These are phyloP conservation scores for Sanghuangporus sanghuang DNA, from an alignment of 1,284 basidiomycete species.

Conservation along the genomic window DNA sequence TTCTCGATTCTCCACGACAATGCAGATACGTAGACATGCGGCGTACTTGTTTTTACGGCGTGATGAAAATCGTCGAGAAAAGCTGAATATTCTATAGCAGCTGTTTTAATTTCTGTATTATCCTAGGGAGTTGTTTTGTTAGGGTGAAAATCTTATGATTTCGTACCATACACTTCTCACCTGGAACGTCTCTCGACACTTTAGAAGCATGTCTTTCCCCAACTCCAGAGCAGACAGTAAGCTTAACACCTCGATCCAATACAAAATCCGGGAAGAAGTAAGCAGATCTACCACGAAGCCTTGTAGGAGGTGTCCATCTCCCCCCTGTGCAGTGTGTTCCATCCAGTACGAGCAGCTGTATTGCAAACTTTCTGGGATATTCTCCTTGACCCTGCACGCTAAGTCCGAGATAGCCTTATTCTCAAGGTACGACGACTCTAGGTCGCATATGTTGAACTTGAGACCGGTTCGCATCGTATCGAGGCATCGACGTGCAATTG, in stretches of 20 bases:
- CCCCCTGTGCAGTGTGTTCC: neutral
- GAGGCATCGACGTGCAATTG: conserved; percentile 19
- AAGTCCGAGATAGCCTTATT: conserved; percentile 24
- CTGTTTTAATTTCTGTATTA: neutral
- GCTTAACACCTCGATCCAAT: neutral
- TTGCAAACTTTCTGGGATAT: neutral
- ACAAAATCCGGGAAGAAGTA: neutral
- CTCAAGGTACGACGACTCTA: conserved; percentile 24
- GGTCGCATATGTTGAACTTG: conserved; percentile 29
- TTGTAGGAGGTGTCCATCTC: neutral
- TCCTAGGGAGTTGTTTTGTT: neutral
- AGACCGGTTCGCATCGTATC: conserved; percentile 29
- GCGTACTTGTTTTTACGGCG: neutral
- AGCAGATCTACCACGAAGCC: neutral
- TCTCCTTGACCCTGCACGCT: neutral
- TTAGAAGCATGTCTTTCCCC: neutral
- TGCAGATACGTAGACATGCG: neutral
- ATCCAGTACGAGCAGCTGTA: neutral
- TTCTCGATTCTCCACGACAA: neutral
- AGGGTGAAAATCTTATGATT: neutral
- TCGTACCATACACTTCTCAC: neutral
- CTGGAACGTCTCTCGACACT: neutral
- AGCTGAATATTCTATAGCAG: neutral
- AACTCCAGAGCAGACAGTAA: neutral
- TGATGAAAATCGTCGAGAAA: neutral